Percentiles rank a stretch among this genome's conserved stretches.
Conservation (phyloP, 305 asterid species). For the Solanum hybrid region DNA sequence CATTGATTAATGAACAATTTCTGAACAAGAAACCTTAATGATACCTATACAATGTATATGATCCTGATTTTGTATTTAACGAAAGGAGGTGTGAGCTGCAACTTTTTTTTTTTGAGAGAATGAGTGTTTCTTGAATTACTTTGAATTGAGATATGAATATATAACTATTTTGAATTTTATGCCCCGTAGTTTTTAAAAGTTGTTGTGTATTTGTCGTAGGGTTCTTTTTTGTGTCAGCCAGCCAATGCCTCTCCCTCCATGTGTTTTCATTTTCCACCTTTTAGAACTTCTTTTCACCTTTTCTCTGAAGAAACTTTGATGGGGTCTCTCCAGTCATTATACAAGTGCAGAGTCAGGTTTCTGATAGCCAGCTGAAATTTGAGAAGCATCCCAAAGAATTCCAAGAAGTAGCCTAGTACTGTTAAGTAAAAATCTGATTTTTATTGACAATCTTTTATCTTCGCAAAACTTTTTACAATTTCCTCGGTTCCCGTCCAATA, state of each 20-base stretch:
- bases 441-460: too few relatives aligned
- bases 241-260: not conserved
- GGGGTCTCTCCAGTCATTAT: not conserved
- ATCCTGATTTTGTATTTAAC: not conserved
- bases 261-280: not conserved
- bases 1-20: too few relatives aligned
- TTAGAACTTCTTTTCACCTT: not conserved
- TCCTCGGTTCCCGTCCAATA: too few relatives aligned
- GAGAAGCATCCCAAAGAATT: slow-evolving; percentile 23
- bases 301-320: not conserved
- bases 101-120: not conserved
- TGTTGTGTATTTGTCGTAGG: not conserved
- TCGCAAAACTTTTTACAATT: not conserved
- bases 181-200: too few relatives aligned
- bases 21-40: not conserved
- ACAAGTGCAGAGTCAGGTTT: slow-evolving; percentile 20
- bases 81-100: not conserved
- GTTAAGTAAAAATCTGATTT: not conserved
- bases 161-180: too few relatives aligned
- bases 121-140: not conserved
- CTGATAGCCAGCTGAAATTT: slow-evolving; percentile 31
- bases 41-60: not conserved
- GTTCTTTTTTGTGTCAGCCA: not conserved
- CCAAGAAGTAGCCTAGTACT: slow-evolving; percentile 2
- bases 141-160: too few relatives aligned